phyloP scores from a whole-genome alignment of 148 eudicot genomes.

The Drosera capensis region DNA sequence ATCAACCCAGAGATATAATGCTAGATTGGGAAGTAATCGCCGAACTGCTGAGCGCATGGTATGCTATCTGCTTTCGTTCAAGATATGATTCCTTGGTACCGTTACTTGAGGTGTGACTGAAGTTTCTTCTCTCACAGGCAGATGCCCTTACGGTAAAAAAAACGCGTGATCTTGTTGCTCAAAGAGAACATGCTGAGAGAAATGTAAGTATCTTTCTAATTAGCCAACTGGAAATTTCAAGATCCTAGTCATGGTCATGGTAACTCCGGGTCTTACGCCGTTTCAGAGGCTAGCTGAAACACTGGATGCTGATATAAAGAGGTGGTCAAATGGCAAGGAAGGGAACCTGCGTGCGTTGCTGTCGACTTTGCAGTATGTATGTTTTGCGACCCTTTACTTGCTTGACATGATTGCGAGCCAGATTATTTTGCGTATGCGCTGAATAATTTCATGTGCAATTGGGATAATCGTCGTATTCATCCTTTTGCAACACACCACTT shows the following conservation, averaged over 20 bases:
- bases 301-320: constrained; percentile 48
- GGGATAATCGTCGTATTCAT: no score
- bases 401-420: not conserved
- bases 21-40: constrained; percentile 86
- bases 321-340: constrained; percentile 67
- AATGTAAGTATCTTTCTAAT: constrained; percentile 30
- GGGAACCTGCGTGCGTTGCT: constrained; percentile 61
- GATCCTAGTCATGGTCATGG: not conserved
- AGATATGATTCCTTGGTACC: not conserved
- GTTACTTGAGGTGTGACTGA: no score
- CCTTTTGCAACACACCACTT: no score
- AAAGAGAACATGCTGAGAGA: constrained; percentile 84
- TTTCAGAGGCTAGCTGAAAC: constrained; percentile 55
- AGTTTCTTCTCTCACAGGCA: constrained; percentile 62
- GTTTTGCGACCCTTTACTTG: constrained; percentile 4
- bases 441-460: not conserved
- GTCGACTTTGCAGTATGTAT: constrained; percentile 59
- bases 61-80: constrained; percentile 12
- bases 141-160: constrained; percentile 91
- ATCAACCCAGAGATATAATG: constrained; percentile 81
- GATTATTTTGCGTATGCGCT: not conserved
- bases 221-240: not conserved
- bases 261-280: constrained; percentile 2
- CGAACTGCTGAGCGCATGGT: constrained; percentile 97
- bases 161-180: constrained; percentile 76